Evolutionary conservation across 495 filamentous ascomycete genomes (phyloP).

Genomic region (Penicillium lividum): DNA sequence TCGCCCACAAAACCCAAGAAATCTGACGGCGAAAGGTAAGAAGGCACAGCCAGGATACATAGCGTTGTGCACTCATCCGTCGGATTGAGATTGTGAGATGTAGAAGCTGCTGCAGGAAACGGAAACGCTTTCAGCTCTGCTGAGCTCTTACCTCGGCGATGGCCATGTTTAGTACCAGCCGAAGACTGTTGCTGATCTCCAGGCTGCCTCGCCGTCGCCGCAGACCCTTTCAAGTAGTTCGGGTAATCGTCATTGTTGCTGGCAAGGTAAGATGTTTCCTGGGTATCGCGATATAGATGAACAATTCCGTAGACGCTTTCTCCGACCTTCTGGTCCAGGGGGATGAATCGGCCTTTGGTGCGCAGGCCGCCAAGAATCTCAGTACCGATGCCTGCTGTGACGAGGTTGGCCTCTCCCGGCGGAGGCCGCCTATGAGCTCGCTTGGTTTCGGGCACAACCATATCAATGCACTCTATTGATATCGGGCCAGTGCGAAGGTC

Average conservation of each 20-base stretch:
- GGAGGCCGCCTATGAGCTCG: constrained; percentile 14
- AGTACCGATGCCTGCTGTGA: constrained; percentile 50
- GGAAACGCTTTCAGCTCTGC: constrained; percentile 19
- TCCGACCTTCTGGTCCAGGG: constrained; percentile 71
- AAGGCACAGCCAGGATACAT: constrained; percentile 92
- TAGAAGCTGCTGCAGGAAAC: constrained; percentile 25
- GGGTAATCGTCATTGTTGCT: constrained; percentile 41
- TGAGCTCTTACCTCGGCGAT: neutral
- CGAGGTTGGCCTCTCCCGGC: constrained; percentile 32
- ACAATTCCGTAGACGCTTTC: constrained; percentile 92
- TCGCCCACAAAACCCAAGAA: constrained; percentile 93
- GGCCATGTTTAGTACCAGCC: neutral
- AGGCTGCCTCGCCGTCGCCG: constrained; percentile 36
- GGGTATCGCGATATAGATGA: constrained; percentile 84
- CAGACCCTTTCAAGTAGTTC: constrained; percentile 44
- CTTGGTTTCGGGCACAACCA: constrained; percentile 44
- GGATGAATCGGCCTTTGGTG: constrained; percentile 77
- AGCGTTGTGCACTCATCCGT: constrained; percentile 81
- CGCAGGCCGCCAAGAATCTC: constrained; percentile 57
- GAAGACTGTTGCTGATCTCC: constrained; percentile 20
- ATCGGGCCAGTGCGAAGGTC: constrained; percentile 69
- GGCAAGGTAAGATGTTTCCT: constrained; percentile 61
- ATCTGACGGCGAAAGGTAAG: constrained; percentile 86
- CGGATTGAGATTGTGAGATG: constrained; percentile 9
- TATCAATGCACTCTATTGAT: constrained; percentile 67